Percentiles rank a stretch among this genome's conserved stretches.
These are phyloP conservation scores for Vitis hybrid DNA, from an alignment of 177 flowering plant genomes.

Conservation along the genomic window DNA sequence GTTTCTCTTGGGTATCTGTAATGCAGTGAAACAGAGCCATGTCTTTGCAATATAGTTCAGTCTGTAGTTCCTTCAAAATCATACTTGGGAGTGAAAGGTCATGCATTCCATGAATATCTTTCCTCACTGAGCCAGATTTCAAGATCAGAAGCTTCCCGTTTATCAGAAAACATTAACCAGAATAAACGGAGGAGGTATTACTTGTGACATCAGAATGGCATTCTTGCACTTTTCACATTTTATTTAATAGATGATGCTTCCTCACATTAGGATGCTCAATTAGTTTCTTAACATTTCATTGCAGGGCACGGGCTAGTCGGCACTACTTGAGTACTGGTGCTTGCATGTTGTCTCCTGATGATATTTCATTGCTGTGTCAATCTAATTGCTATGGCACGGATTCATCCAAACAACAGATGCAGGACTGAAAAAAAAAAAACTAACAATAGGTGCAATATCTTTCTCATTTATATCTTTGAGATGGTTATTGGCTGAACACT, in stretches of 20 bases:
- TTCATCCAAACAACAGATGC: conserved; percentile 16
- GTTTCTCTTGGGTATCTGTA: conserved; percentile 10
- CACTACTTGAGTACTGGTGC: conserved; percentile 66
- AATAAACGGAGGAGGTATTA: conserved; percentile 53
- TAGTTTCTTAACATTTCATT: conserved; percentile 4
- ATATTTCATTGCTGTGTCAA: conserved; percentile 49
- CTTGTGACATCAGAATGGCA: neutral
- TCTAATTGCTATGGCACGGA: conserved; percentile 26
- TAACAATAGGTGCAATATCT: neutral
- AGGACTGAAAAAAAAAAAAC: conserved; percentile 8
- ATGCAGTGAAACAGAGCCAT: conserved; percentile 51
- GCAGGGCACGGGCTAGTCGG: conserved; percentile 52
- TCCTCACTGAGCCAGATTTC: conserved; percentile 69
- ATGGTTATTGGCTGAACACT: too few relatives aligned
- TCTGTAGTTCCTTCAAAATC: conserved; percentile 57
- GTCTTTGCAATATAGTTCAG: conserved; percentile 34
- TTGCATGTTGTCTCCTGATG: conserved; percentile 50
- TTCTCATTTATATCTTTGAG: neutral
- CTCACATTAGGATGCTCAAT: too few relatives aligned
- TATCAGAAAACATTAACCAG: conserved; percentile 28
- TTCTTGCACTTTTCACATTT: neutral
- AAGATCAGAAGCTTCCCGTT: conserved; percentile 56
- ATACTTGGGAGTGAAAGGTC: conserved; percentile 48
- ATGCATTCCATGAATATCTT: conserved; percentile 65
- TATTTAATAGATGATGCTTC: neutral